These are phyloP conservation scores for Lachnellula cervina DNA, from an alignment of 2,329 filamentous ascomycete species.

Conservation along the genomic window DNA sequence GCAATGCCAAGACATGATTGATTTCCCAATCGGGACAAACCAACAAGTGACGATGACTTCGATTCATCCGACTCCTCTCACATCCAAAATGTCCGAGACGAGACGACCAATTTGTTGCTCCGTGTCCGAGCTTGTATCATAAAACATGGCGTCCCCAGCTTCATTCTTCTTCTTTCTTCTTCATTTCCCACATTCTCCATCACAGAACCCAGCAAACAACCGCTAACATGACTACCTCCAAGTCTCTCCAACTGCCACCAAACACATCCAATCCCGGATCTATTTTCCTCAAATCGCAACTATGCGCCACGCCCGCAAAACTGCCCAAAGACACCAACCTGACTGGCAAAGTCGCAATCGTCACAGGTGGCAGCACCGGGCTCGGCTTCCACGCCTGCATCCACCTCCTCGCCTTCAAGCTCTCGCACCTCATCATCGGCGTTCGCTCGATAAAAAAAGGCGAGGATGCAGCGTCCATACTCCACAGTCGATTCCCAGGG, in stretches of 20 bases:
- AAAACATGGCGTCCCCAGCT: neutral
- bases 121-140: neutral
- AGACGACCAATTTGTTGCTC: neutral
- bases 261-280: neutral
- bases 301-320: neutral
- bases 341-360: constrained; percentile 37
- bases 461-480: constrained; percentile 34
- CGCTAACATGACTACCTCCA: neutral
- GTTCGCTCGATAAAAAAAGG: constrained; percentile 42
- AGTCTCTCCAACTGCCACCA: neutral
- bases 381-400: constrained; percentile 40
- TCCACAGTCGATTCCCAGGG: constrained; percentile 29
- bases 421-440: constrained; percentile 42
- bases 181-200: neutral
- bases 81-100: neutral
- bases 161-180: neutral
- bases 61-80: neutral
- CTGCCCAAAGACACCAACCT: constrained; percentile 17
- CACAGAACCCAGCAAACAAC: neutral
- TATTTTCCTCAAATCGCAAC: neutral
- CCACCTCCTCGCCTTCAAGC: constrained; percentile 36
- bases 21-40: neutral
- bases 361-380: constrained; percentile 45
- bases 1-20: neutral
- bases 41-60: neutral